Conservation (phyloP, 139 green algal genomes). For the Chlorella sp. region DNA sequence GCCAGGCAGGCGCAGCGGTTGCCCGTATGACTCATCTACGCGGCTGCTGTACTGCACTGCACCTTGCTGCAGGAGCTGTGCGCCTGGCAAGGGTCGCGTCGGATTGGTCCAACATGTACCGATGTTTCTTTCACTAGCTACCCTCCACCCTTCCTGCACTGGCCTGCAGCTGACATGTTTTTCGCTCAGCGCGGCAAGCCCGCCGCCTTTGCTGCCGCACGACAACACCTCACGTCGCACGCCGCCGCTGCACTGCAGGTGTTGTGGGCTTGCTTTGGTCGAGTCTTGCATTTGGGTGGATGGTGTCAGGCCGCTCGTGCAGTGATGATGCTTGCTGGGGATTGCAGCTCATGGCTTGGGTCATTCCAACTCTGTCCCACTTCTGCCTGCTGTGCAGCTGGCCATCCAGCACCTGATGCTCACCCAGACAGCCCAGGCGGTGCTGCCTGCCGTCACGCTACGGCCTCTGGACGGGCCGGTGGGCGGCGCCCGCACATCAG, state of each 20-base stretch:
- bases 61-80: no score
- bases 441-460: slow-evolving; percentile 1
- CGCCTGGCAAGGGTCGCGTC: no score
- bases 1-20: not conserved
- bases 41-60: no score
- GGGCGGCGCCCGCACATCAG: not conserved
- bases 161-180: slow-evolving; percentile 19
- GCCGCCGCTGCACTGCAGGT: slow-evolving; percentile 4
- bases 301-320: no score
- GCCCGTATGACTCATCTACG: no score
- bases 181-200: not conserved
- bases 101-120: no score
- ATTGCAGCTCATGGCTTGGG: no score
- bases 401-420: slow-evolving; percentile 28
- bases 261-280: no score
- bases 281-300: no score
- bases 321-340: no score
- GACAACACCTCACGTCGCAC: not conserved
- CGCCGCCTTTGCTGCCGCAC: not conserved
- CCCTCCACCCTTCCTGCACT: not conserved
- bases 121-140: not conserved
- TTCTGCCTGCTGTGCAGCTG: no score
- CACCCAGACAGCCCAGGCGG: not conserved
- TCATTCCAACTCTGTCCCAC: no score
- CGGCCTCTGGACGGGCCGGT: not conserved